Base-by-base conservation (phyloP, 176 grass and related monocot species). In the Cenchrus fungigraminus region DNA sequence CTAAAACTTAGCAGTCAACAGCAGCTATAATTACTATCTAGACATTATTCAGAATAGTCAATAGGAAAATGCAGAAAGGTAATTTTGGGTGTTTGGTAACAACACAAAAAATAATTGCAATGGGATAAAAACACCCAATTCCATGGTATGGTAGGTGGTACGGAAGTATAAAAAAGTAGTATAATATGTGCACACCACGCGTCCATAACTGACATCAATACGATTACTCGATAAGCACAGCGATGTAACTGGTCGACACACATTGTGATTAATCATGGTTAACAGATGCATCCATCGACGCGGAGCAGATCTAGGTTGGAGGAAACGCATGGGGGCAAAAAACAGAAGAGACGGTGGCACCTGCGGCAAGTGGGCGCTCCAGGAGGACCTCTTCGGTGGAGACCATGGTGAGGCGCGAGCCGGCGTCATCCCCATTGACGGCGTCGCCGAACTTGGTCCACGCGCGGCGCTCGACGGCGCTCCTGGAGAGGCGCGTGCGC, bases 391-490 rank as follows among this genome's bases (percentile, higher is more conserved):
- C 94, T 82, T 96, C 94, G 5, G 91, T 96, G 58, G 91, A 93
- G 31, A 96, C 89, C 94, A 92, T 91, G 61, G 91, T 96, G 62
- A 96, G 91, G 9, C 86, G 84, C 40, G 80, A 74, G 20, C 91
- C 84, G 9, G 42, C 68, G 68, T 93, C 91, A 81, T 91, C 88
- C 88, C 89, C 91, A n/a, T 87, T 82, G 50, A 84, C 81, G 12
- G 88, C 91, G 54, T 89, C 94, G 15, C 94, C 94, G 75, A 96
- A 96, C 88, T 93, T 96, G 53, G 84, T 11, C 94, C 94, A 96
- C 73, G 84, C 53, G 67, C 94, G 88, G 42, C 94, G 90, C 77
- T 93, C 94, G 32, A 89, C 65, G 9, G 94, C 94, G 62, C 89
- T 88, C 84, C 77, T 93, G 55, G 85, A 87, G 69, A 96, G 83